phyloP scores from a whole-genome alignment of 2,329 filamentous ascomycete species.

The Fusarium sublunatum region DNA sequence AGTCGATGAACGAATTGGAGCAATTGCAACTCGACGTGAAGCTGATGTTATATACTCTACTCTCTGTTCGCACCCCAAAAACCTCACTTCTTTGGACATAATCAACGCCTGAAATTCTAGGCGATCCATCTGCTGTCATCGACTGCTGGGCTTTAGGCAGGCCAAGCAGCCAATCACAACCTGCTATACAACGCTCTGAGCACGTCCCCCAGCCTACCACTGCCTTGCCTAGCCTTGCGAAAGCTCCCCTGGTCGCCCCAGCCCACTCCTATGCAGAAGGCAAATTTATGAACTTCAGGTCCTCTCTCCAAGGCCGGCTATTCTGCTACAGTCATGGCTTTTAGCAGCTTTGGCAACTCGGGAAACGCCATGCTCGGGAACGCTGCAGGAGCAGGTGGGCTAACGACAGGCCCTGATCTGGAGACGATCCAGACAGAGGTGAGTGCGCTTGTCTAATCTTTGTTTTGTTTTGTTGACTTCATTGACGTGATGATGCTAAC shows the following conservation, averaged over 20 bases:
- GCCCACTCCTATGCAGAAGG: slow-evolving; percentile 40
- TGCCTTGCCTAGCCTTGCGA: slow-evolving; percentile 24
- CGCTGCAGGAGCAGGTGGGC: slow-evolving; percentile 52
- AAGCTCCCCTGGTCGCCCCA: slow-evolving; percentile 38
- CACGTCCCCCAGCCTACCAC: slow-evolving; percentile 43
- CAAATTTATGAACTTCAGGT: slow-evolving; percentile 47
- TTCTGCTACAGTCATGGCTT: slow-evolving; percentile 68
- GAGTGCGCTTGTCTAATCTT: slow-evolving; percentile 43
- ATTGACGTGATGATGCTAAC: slow-evolving; percentile 29
- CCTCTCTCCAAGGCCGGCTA: slow-evolving; percentile 48
- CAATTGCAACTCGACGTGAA: slow-evolving; percentile 2
- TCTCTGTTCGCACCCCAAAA: background rate
- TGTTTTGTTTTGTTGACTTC: slow-evolving; percentile 31
- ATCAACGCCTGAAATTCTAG: slow-evolving; percentile 12
- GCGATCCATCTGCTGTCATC: slow-evolving; percentile 6
- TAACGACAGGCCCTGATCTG: slow-evolving; percentile 71
- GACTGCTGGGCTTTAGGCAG: slow-evolving; percentile 17
- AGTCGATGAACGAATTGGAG: slow-evolving; percentile 8
- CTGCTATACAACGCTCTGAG: slow-evolving; percentile 11
- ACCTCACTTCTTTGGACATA: slow-evolving; percentile 1
- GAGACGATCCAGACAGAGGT: slow-evolving; percentile 87
- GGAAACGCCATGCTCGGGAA: slow-evolving; percentile 57
- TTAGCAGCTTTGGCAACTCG: slow-evolving; percentile 67
- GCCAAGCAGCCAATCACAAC: slow-evolving; percentile 40
- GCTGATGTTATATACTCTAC: background rate